These are phyloP conservation scores for Aspergillus jensenii DNA, from an alignment of 2,329 filamentous ascomycete species.

Conservation along the genomic window DNA sequence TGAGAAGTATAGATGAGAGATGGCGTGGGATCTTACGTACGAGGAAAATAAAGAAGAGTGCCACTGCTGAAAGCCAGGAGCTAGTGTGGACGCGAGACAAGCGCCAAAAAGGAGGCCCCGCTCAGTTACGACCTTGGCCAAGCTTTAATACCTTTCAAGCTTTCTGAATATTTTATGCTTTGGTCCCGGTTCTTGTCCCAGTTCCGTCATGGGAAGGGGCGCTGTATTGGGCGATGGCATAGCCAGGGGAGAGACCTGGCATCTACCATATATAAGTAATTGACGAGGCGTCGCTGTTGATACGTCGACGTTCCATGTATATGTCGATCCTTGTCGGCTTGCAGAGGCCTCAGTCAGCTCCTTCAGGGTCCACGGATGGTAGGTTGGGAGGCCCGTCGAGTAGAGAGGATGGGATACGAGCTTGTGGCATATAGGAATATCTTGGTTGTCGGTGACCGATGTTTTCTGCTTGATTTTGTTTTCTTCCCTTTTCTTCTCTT, in stretches of 20 bases:
- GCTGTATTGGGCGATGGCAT: background rate
- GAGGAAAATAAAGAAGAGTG: background rate
- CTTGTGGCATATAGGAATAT: too few relatives aligned
- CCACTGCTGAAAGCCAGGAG: background rate
- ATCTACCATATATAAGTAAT: background rate
- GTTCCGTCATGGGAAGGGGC: background rate
- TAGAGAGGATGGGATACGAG: too few relatives aligned
- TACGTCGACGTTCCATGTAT: background rate
- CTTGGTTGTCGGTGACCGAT: too few relatives aligned
- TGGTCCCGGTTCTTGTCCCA: background rate
- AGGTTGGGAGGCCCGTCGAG: background rate
- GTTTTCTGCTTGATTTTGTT: too few relatives aligned
- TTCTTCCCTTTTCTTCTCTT: too few relatives aligned
- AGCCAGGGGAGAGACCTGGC: background rate
- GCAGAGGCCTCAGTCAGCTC: background rate
- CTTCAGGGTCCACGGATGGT: background rate
- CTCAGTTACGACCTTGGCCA: background rate
- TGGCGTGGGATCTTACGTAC: too few relatives aligned
- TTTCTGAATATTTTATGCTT: background rate
- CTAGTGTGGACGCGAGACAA: background rate
- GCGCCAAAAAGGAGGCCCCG: conserved; percentile 2
- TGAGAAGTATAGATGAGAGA: too few relatives aligned
- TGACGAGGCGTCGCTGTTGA: background rate
- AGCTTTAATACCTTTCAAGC: background rate
- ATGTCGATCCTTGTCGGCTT: background rate